Conservation (phyloP, 1,284 basidiomycete species). For the Sparassis latifolia region DNA sequence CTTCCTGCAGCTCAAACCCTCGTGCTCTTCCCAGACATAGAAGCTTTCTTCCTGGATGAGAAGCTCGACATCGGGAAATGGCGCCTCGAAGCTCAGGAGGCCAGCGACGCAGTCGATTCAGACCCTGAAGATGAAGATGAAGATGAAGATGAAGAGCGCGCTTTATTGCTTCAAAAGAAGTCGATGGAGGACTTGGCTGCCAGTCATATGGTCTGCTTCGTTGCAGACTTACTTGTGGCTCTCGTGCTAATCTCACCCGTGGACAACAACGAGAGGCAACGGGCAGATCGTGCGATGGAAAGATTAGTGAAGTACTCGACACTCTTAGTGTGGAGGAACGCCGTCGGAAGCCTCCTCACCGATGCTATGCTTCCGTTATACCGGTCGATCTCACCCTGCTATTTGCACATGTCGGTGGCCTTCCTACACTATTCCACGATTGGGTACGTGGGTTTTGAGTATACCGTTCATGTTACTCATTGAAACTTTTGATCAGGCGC, state of each 20-base stretch:
- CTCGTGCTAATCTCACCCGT: conserved; percentile 13
- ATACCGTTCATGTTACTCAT: no score
- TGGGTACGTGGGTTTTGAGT: conserved; percentile 12
- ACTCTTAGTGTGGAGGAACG: conserved; percentile 9
- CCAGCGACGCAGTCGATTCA: conserved; percentile 9
- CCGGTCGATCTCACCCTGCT: conserved; percentile 12
- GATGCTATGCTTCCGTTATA: conserved; percentile 25
- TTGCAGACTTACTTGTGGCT: conserved; percentile 20
- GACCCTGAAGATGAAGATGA: conserved; percentile 17
- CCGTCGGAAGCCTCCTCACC: conserved; percentile 21
- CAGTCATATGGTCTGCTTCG: conserved; percentile 20
- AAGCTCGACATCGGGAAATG: conserved; percentile 22
- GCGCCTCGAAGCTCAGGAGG: conserved; percentile 13
- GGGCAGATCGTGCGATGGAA: conserved; percentile 15
- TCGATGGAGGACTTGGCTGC: conserved; percentile 19
- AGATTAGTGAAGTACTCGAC: conserved; percentile 22
- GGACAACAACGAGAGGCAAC: conserved; percentile 14
- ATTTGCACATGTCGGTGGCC: conserved; percentile 21
- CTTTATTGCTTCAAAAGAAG: conserved; percentile 10
- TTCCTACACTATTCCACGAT: conserved; percentile 22
- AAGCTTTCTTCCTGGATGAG: conserved; percentile 21
- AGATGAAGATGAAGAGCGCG: conserved; percentile 13
- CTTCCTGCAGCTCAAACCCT: conserved; percentile 18
- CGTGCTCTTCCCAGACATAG: conserved; percentile 18
- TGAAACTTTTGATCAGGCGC: conserved; percentile 8